A percentile compares a stretch with the other conserved stretches of the same genome.
Conservation (phyloP, 352 stramenopile genomes). For the Globisporangium spinosum region DNA sequence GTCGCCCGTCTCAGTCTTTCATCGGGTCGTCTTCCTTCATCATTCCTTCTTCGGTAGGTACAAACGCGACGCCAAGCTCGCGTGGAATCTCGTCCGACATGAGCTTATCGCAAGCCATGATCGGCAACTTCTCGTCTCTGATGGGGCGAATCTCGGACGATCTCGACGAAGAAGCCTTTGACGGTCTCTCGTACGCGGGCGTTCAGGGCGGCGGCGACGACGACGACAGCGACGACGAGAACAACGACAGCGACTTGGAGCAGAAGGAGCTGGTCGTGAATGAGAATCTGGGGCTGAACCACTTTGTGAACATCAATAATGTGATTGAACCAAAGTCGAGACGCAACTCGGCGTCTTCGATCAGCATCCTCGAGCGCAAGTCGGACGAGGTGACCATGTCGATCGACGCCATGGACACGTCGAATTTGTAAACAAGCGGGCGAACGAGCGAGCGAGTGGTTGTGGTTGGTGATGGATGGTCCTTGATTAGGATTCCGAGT, state of each 20-base stretch:
- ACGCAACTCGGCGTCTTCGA: conserved; percentile 17
- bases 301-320: conserved; percentile 18
- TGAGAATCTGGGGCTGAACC: conserved; percentile 6
- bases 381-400: conserved; percentile 18
- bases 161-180: conserved; percentile 44
- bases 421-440: conserved; percentile 7
- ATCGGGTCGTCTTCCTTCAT: conserved; percentile 24
- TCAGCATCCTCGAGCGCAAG: conserved; percentile 24
- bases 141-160: conserved; percentile 57
- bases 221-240: conserved; percentile 22
- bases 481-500: not conserved
- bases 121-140: conserved; percentile 68
- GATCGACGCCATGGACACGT: conserved; percentile 24
- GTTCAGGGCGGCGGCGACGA: conserved; percentile 17
- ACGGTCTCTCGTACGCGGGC: conserved; percentile 22
- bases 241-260: conserved; percentile 21
- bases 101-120: conserved; percentile 69
- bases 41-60: not conserved
- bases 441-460: not conserved
- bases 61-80: conserved; percentile 15
- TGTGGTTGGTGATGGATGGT: not conserved
- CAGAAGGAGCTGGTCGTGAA: not conserved
- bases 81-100: conserved; percentile 50
- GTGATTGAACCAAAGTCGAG: conserved; percentile 3
- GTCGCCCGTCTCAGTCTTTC: conserved; percentile 45